Conservation (phyloP, 192 early-diverging fungal genomes). For the Coemansia sp. region DNA sequence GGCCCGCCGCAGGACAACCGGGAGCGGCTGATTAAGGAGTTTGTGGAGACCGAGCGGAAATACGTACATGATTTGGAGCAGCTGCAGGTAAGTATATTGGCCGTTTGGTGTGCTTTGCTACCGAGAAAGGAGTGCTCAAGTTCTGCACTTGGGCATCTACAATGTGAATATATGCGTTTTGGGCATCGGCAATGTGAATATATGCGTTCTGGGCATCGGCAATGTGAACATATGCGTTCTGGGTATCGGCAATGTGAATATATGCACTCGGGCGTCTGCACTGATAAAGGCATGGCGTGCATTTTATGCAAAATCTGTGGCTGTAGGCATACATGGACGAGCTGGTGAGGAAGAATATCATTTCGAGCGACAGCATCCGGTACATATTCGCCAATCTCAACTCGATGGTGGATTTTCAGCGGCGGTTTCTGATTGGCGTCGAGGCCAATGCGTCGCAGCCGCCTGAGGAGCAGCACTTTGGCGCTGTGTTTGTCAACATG, state of each 20-base stretch:
- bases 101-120: not conserved
- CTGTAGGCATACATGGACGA: conserved; percentile 70
- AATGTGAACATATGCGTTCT: no score
- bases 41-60: conserved; percentile 90
- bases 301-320: not conserved
- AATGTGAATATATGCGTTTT: no score
- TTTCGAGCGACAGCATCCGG: conserved; percentile 75
- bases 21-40: conserved; percentile 80
- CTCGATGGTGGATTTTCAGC: conserved; percentile 93
- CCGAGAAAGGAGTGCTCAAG: no score
- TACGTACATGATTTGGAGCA: conserved; percentile 88
- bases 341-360: conserved; percentile 66
- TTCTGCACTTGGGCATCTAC: no score
- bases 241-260: no score
- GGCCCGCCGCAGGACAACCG: conserved; percentile 82
- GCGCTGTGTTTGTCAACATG: conserved; percentile 79
- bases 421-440: conserved; percentile 87
- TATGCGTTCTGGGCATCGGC: no score
- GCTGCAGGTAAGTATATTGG: conserved; percentile 59
- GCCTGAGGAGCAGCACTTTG: conserved; percentile 83
- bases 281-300: no score
- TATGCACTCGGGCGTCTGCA: no score
- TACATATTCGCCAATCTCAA: conserved; percentile 92
- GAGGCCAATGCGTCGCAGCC: conserved; percentile 74
- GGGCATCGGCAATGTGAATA: no score